phyloP scores from a whole-genome alignment of 305 asterid genomes.

The Solanum hybrid region DNA sequence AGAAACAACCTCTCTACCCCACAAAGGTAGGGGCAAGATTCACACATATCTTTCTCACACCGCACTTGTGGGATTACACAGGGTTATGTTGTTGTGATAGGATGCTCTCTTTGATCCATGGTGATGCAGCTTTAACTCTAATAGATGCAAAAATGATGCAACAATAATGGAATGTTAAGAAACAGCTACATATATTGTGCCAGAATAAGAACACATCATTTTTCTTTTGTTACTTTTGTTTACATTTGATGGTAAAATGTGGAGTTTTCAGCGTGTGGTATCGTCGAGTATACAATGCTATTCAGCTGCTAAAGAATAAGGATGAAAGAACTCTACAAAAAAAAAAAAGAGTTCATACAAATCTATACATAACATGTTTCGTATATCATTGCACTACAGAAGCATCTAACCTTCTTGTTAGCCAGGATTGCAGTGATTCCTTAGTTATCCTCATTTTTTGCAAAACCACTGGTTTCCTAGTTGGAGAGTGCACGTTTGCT shows the following conservation, averaged over 20 bases:
- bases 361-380: neutral
- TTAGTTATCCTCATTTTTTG: constrained; percentile 55
- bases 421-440: constrained; percentile 58
- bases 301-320: neutral
- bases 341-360: neutral
- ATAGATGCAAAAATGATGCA: neutral
- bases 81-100: too few species aligned
- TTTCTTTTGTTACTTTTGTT: neutral
- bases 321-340: neutral
- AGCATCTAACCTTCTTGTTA: constrained; percentile 28
- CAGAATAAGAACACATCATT: neutral
- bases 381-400: neutral
- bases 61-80: too few species aligned
- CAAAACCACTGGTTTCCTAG: constrained; percentile 66
- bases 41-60: too few species aligned
- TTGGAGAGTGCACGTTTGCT: constrained; percentile 29
- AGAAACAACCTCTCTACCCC: neutral
- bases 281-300: neutral
- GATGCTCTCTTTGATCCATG: neutral
- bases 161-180: neutral
- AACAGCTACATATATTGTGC: neutral
- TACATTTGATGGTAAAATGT: neutral
- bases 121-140: neutral
- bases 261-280: neutral
- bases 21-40: neutral